A percentile compares a stretch with the other conserved stretches of the same genome.
Evolutionary conservation across 169 alveolate species (phyloP).

Genomic region (Neospora caninum): DNA sequence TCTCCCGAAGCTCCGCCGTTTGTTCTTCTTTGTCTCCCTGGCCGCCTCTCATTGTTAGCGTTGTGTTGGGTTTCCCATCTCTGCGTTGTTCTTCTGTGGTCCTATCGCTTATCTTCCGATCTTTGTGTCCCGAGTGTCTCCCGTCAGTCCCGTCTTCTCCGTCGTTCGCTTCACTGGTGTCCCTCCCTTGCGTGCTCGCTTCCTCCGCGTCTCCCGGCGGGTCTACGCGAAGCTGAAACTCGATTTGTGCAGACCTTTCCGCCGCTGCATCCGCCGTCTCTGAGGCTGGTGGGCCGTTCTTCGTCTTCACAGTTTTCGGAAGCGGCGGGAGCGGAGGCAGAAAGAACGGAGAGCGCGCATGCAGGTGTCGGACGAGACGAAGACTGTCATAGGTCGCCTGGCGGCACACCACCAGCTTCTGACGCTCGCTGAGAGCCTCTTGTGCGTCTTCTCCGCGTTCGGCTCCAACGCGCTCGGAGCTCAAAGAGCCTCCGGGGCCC

Average conservation of each 20-base stretch:
- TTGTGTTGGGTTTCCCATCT: background rate
- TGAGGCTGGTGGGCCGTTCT: background rate
- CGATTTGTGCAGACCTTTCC: background rate
- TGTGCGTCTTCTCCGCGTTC: background rate
- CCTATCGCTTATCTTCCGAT: too few relatives aligned
- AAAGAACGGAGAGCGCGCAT: background rate
- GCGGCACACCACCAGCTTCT: background rate
- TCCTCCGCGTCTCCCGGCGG: too few relatives aligned
- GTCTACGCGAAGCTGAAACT: background rate
- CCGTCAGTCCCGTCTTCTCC: too few relatives aligned
- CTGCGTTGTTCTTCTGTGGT: background rate
- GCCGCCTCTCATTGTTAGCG: background rate
- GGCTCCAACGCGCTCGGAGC: background rate
- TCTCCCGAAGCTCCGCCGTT: background rate
- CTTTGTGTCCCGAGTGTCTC: too few relatives aligned
- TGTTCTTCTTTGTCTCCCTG: background rate
- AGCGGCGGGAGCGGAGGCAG: slow-evolving; percentile 29
- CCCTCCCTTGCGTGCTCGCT: too few relatives aligned
- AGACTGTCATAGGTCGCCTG: background rate
- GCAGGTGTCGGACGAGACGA: background rate
- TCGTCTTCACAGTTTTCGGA: background rate
- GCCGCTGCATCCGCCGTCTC: background rate
- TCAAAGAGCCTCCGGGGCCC: background rate
- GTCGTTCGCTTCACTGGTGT: too few relatives aligned
- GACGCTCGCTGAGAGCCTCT: background rate